These are phyloP conservation scores for Starmerella stigmatis DNA, from an alignment of 805 yeast species.

Conservation along the genomic window DNA sequence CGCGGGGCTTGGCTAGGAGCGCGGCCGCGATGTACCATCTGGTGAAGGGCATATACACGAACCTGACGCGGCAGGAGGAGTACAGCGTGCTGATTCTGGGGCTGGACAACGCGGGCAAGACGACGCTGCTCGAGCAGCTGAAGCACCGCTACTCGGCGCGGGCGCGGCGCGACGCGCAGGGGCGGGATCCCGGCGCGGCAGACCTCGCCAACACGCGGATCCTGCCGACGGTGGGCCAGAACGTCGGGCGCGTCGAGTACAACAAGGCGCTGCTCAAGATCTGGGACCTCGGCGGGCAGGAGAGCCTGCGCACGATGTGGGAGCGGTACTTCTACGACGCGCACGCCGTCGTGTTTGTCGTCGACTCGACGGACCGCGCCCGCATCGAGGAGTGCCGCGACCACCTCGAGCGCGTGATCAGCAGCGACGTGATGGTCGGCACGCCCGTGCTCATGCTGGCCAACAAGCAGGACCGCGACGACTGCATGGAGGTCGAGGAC, in stretches of 20 bases:
- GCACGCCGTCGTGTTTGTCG: constrained; percentile 85
- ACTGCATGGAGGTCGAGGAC: constrained; percentile 62
- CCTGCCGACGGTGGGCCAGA: constrained; percentile 92
- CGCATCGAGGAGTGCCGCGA: constrained; percentile 74
- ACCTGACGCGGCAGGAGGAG: constrained; percentile 52
- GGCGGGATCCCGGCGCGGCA: constrained; percentile 12
- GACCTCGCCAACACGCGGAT: constrained; percentile 37
- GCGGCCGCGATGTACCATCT: constrained; percentile 52
- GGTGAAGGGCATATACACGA: constrained; percentile 49
- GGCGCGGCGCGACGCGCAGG: constrained; percentile 30
- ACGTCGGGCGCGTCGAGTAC: constrained; percentile 38
- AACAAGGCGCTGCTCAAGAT: constrained; percentile 47
- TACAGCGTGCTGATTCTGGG: constrained; percentile 77
- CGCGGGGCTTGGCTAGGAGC: too few relatives aligned
- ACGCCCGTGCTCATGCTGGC: constrained; percentile 91
- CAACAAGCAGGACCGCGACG: constrained; percentile 77
- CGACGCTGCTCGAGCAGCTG: constrained; percentile 61
- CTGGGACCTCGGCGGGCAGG: constrained; percentile 98
- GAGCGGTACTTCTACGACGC: constrained; percentile 71
- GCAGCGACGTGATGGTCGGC: constrained; percentile 54
- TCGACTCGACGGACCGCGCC: constrained; percentile 79
- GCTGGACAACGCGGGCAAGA: constrained; percentile 92
- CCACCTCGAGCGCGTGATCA: constrained; percentile 45
- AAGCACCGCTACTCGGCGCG: constrained; percentile 44
- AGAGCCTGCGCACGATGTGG: constrained; percentile 77